These are phyloP conservation scores for Mortierella sp. DNA, from an alignment of 371 early-diverging fungal species.

Conservation along the genomic window DNA sequence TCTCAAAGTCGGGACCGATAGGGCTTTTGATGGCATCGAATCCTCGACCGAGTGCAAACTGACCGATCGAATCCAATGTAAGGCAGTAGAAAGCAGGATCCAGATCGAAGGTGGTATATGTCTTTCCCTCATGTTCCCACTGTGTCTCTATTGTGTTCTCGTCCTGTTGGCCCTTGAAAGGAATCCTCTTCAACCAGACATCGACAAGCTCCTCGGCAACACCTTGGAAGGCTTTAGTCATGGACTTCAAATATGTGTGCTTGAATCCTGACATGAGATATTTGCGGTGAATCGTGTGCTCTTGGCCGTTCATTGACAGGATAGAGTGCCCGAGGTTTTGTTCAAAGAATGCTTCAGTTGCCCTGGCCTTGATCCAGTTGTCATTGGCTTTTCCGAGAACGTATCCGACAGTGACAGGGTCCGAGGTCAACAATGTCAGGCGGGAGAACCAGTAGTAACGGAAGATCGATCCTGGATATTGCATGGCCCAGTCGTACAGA, in stretches of 20 bases:
- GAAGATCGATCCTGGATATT: slow-evolving; percentile 41
- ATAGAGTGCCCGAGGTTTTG: slow-evolving; percentile 46
- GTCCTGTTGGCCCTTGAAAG: not conserved
- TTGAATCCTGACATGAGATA: slow-evolving; percentile 39
- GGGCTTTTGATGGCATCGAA: slow-evolving; percentile 43
- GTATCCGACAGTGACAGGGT: slow-evolving; percentile 47
- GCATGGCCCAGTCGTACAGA: slow-evolving; percentile 52
- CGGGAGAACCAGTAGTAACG: slow-evolving; percentile 53
- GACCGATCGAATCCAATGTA: slow-evolving; percentile 46
- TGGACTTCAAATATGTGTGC: slow-evolving; percentile 46
- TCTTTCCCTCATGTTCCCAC: slow-evolving; percentile 26
- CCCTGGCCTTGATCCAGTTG: slow-evolving; percentile 53
- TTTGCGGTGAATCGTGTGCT: slow-evolving; percentile 34
- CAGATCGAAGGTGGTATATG: slow-evolving; percentile 36
- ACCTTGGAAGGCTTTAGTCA: slow-evolving; percentile 35
- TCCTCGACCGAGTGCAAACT: slow-evolving; percentile 46
- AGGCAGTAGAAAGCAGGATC: slow-evolving; percentile 44
- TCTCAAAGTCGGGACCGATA: slow-evolving; percentile 44
- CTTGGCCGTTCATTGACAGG: slow-evolving; percentile 30
- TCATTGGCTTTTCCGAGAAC: slow-evolving; percentile 48
- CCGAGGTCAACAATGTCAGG: slow-evolving; percentile 46
- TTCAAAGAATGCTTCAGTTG: slow-evolving; percentile 32
- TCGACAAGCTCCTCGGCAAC: slow-evolving; percentile 32
- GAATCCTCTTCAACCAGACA: slow-evolving; percentile 21
- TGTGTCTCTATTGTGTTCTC: not conserved